Evolutionary conservation across 768 basidiomycete genomes (phyloP).

Genomic region (Rhizopogon vesiculosus): DNA sequence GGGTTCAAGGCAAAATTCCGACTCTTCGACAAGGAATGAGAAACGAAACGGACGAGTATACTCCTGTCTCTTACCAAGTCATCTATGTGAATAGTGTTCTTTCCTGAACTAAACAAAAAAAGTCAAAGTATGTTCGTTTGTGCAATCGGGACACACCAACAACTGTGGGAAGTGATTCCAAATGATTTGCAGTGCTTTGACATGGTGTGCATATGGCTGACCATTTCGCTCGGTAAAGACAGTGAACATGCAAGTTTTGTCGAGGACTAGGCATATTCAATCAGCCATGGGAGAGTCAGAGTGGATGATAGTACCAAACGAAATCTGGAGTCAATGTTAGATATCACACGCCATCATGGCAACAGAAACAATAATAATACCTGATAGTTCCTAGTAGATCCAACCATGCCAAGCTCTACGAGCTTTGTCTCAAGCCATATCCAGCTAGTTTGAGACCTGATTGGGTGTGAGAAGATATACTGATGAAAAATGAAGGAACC

Average conservation of each 20-base stretch:
- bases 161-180: constrained; percentile 86
- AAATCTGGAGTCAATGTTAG: constrained; percentile 36
- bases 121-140: background rate
- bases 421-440: constrained; percentile 87
- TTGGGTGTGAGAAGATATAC: background rate
- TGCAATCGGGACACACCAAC: constrained; percentile 30
- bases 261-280: constrained; percentile 52
- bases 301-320: constrained; percentile 45
- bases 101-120: constrained; percentile 40
- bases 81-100: constrained; percentile 85
- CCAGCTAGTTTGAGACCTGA: constrained; percentile 86
- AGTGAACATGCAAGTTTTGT: constrained; percentile 87
- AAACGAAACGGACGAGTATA: background rate
- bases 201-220: constrained; percentile 74
- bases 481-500: background rate
- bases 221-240: constrained; percentile 73
- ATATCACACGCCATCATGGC: background rate
- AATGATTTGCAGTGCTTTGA: constrained; percentile 79
- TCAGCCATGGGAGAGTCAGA: background rate
- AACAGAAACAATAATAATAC: constrained; percentile 27
- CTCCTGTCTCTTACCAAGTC: constrained; percentile 53
- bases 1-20: constrained; percentile 90
- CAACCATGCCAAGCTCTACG: constrained; percentile 82
- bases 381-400: constrained; percentile 64
- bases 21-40: constrained; percentile 34